Evolutionary conservation across 257 asterid genomes (phyloP).

Genomic region (Hygrophila difformis): DNA sequence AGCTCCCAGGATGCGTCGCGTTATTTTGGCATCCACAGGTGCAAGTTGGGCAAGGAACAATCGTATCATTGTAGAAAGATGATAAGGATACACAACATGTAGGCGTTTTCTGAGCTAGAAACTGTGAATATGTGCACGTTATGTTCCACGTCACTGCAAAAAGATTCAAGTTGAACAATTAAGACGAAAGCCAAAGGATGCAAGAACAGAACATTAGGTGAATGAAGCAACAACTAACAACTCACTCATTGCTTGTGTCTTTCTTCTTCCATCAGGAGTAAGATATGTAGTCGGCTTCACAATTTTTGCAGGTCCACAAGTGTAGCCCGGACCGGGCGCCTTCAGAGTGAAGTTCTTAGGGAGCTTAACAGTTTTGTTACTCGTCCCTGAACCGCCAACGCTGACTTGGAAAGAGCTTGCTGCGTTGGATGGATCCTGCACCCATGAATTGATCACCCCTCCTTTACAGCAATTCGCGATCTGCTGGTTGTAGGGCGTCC

Average conservation of each 20-base stretch:
- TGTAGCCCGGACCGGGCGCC: slow-evolving; percentile 74
- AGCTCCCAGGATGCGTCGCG: slow-evolving; percentile 54
- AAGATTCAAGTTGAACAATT: background rate
- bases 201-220: background rate
- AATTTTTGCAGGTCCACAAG: slow-evolving; percentile 63
- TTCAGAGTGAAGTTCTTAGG: slow-evolving; percentile 61
- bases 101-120: slow-evolving; percentile 82
- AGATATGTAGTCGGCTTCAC: slow-evolving; percentile 47
- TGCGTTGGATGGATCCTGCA: slow-evolving; percentile 47
- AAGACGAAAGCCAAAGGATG: too few species aligned
- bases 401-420: slow-evolving; percentile 64
- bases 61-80: slow-evolving; percentile 74
- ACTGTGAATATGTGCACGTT: slow-evolving; percentile 87
- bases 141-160: slow-evolving; percentile 81
- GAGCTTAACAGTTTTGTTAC: slow-evolving; percentile 51
- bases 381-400: slow-evolving; percentile 62
- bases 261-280: slow-evolving; percentile 47
- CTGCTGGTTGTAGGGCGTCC: slow-evolving; percentile 72
- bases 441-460: slow-evolving; percentile 65
- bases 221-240: slow-evolving; percentile 2
- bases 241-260: slow-evolving; percentile 76
- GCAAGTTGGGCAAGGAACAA: slow-evolving; percentile 92
- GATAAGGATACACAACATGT: slow-evolving; percentile 84
- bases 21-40: slow-evolving; percentile 85
- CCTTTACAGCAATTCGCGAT: slow-evolving; percentile 76